Evolutionary conservation across 148 eudicot species (phyloP), one percentile per base, ranked within the genome.

Genomic region (Amaranthus palmeri): DNA sequence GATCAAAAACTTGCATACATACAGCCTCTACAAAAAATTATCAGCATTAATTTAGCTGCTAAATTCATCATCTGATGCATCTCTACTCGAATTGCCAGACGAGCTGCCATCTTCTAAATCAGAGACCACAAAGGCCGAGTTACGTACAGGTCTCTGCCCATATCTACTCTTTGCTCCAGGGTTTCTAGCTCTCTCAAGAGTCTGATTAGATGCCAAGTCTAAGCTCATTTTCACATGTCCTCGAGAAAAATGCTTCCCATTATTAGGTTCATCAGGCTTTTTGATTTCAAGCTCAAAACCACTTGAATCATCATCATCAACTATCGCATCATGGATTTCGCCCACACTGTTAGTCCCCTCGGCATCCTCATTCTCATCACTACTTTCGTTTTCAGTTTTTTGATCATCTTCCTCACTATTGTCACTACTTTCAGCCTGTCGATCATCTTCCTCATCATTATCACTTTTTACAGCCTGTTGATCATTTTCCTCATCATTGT

Each of bases 141-240:
- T 93, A 15, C 82, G 79, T 8, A 82, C 85, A 71, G 89, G 93
- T 65, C 91, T 81, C 72, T 90, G 91, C 72, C 91, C 81, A 43
- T 78, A 54, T 65, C 88, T 79, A 67, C 82, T 87, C 72, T 89
- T 92, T 14, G 87, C 79, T 73, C 84, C 85, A 6, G 65, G 64
- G 63, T 74, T 84, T 72, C 71, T 74, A 64, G 73, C 62, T 76
- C 80, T 76, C 58, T 36, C 72, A 69, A 76, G 47, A 70, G 44
- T 73, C 25, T 50, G 56, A 47, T 60, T 78, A 72, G 78, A 72
- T 74, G 56, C 48, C 69, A 80, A 72, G 14, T 85, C 84, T 62
- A 83, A 76, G 73, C 82, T 81, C 53, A 73, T 78, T 65, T 85
- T 85, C 62, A 59, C 81, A 17, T 81, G 72, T 64, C 63, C 70